Percentiles rank a stretch among this genome's conserved stretches.
phyloP scores from a whole-genome alignment of 345 rosid species.

The Laguncularia racemosa region DNA sequence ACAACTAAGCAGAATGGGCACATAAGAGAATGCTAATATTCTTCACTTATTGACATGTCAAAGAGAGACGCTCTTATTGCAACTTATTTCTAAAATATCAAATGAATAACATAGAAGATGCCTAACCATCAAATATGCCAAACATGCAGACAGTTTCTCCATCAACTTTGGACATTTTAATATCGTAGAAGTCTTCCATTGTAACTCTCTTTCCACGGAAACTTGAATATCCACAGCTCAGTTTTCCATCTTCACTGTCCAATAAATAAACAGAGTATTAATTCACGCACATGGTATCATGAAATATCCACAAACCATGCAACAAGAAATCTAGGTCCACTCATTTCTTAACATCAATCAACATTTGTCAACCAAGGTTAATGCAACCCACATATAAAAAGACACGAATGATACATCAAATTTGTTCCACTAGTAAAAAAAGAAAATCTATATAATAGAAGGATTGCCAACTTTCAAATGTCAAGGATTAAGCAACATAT shows the following conservation, averaged over 20 bases:
- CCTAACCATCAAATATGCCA: conserved; percentile 96
- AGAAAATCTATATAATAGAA: too few species aligned
- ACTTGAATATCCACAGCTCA: conserved; percentile 95
- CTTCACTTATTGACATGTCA: too few species aligned
- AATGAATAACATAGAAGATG: conserved; percentile 11
- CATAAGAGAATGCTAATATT: too few species aligned
- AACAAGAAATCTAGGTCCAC: too few species aligned
- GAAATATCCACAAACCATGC: not conserved
- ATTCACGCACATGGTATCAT: not conserved
- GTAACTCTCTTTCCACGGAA: conserved; percentile 93
- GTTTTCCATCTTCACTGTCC: conserved; percentile 75
- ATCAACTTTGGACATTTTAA: conserved; percentile 60
- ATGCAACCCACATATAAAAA: too few species aligned
- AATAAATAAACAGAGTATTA: conserved; percentile 11
- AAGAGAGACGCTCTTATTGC: too few species aligned
- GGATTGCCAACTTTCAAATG: too few species aligned
- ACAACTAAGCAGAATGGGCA: too few species aligned
- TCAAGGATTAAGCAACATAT: not conserved
- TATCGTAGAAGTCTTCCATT: conserved; percentile 93
- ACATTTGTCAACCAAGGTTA: too few species aligned
- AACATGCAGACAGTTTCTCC: conserved; percentile 83
- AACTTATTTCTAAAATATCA: not conserved
- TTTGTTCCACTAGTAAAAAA: too few species aligned
- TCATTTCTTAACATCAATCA: too few species aligned
- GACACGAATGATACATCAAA: too few species aligned